Evolutionary conservation across 768 basidiomycete species (phyloP).

Genomic region (Xerocomus potaroensis): DNA sequence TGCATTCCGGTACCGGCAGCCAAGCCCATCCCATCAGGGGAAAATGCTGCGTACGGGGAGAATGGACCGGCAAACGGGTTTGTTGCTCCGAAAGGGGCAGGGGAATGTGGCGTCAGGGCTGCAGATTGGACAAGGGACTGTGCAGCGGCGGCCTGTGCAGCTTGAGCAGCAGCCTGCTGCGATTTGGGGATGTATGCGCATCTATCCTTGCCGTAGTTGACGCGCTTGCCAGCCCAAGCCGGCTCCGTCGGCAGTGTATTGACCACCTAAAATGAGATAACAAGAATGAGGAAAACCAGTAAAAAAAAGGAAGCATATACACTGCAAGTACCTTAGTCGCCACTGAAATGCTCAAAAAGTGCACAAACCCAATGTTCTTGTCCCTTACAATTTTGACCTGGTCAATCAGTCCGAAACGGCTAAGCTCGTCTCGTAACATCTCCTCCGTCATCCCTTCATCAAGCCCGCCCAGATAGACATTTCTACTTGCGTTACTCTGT

Average conservation of each 20-base stretch:
- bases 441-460: conserved; percentile 91
- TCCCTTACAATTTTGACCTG: conserved; percentile 99
- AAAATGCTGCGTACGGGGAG: conserved; percentile 50
- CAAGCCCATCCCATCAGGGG: conserved; percentile 37
- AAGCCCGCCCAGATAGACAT: conserved; percentile 94
- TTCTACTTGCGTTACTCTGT: conserved; percentile 90
- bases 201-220: conserved; percentile 98
- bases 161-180: conserved; percentile 84
- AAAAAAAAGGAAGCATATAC: background rate
- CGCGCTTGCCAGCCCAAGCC: conserved; percentile 91
- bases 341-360: conserved; percentile 91
- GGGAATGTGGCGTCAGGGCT: conserved; percentile 31
- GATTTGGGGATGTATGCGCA: conserved; percentile 98
- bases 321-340: conserved; percentile 78
- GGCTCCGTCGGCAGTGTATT: conserved; percentile 89
- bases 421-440: conserved; percentile 85
- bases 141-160: conserved; percentile 82
- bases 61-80: conserved; percentile 35
- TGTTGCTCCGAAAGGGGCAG: conserved; percentile 28
- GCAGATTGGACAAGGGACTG: conserved; percentile 59
- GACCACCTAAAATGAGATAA: conserved; percentile 67
- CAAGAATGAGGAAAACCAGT: conserved; percentile 2
- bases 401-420: conserved; percentile 92
- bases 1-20: conserved; percentile 36
- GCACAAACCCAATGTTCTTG: conserved; percentile 99